Conservation (phyloP, 148 eudicot species). For the Arctostaphylos glauca region DNA sequence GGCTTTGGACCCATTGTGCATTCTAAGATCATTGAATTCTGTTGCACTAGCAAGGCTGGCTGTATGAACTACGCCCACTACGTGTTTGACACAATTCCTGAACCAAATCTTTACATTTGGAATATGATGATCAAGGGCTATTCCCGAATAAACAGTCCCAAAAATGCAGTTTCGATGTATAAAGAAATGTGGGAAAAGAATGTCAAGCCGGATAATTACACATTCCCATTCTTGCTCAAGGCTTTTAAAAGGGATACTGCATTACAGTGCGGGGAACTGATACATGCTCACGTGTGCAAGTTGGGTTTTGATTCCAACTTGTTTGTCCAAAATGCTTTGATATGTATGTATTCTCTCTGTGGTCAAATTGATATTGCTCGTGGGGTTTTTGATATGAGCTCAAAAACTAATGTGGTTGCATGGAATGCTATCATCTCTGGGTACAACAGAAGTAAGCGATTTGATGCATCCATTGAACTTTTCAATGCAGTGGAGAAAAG, state of each 20-base stretch:
- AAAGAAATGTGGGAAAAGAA: conserved; percentile 28
- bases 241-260: conserved; percentile 22
- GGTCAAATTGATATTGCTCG: conserved; percentile 26
- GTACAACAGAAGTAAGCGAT: conserved; percentile 31
- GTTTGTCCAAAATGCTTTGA: conserved; percentile 26
- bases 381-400: conserved; percentile 26
- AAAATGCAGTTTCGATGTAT: conserved; percentile 26
- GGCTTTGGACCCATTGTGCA: conserved; percentile 17
- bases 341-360: conserved; percentile 25
- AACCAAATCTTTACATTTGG: conserved; percentile 32
- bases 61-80: conserved; percentile 28
- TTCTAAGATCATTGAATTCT: conserved; percentile 27
- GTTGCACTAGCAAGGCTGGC: conserved; percentile 23
- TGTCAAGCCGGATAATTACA: conserved; percentile 30
- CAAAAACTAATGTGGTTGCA: conserved; percentile 22
- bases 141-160: conserved; percentile 15
- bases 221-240: conserved; percentile 36
- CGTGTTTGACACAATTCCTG: conserved; percentile 31
- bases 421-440: conserved; percentile 44
- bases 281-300: conserved; percentile 33
- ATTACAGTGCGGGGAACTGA: conserved; percentile 23
- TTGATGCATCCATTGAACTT: conserved; percentile 33
- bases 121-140: conserved; percentile 37
- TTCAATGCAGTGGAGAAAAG: conserved; percentile 32
- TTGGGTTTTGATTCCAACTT: conserved; percentile 31